Evolutionary conservation across 331 rosid genomes (phyloP).

Genomic region (Arachis monticola): DNA sequence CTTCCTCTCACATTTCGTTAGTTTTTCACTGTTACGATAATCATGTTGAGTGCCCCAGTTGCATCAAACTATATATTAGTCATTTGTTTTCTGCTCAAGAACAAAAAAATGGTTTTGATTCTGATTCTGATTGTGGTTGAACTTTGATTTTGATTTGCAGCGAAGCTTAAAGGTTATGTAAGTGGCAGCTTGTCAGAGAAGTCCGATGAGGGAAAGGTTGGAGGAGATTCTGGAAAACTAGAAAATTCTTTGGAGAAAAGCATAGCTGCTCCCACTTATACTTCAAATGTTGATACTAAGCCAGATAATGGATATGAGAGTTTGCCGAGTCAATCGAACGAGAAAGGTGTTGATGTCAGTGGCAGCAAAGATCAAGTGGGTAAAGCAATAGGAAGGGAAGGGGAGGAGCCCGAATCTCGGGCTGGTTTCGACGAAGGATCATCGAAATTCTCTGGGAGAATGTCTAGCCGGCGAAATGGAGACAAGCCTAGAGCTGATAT

Average conservation of each 20-base stretch:
- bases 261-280: constrained; percentile 46
- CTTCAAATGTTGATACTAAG: constrained; percentile 58
- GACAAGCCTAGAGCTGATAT: constrained; percentile 53
- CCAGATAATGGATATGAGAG: constrained; percentile 2
- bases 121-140: constrained; percentile 41
- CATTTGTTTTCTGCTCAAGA: neutral
- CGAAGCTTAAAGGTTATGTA: constrained; percentile 64
- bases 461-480: constrained; percentile 56
- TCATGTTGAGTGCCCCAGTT: neutral
- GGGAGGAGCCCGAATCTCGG: constrained; percentile 47
- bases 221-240: constrained; percentile 57
- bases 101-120: neutral
- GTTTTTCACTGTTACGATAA: constrained; percentile 4
- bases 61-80: neutral
- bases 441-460: constrained; percentile 51
- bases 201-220: constrained; percentile 66
- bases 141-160: constrained; percentile 54
- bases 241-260: constrained; percentile 60
- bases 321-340: too few relatives aligned
- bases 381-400: constrained; percentile 52
- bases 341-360: constrained; percentile 42
- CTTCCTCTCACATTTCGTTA: neutral
- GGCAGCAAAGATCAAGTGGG: constrained; percentile 39
- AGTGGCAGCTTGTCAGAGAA: constrained; percentile 68
- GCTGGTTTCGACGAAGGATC: constrained; percentile 38